Evolutionary conservation across 345 rosid species (phyloP).

Genomic region (Firmiana major): DNA sequence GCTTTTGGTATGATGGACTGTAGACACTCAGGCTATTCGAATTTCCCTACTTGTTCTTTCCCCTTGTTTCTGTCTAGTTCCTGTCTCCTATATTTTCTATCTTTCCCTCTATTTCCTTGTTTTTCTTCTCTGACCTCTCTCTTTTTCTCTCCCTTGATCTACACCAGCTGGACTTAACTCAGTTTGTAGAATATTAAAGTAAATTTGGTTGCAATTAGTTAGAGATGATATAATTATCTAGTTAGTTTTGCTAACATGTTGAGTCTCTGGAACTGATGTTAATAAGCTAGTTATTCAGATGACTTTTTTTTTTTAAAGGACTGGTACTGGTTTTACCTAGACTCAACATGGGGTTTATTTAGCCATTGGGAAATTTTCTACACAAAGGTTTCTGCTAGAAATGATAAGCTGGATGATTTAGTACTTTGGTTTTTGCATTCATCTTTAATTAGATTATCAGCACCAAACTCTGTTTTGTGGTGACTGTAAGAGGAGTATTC

Average conservation of each 20-base stretch:
- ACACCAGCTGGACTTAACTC: background rate
- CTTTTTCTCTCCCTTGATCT: background rate
- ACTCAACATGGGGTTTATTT: background rate
- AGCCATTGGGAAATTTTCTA: background rate
- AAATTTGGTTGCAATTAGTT: background rate
- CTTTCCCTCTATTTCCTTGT: background rate
- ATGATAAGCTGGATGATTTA: constrained; percentile 1
- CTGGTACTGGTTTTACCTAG: background rate
- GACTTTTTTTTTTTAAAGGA: constrained; percentile 1
- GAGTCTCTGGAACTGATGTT: background rate
- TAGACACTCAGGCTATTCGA: background rate
- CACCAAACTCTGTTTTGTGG: background rate
- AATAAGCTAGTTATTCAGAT: constrained; percentile 1
- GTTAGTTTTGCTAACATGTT: background rate
- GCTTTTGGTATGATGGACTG: background rate
- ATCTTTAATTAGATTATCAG: background rate
- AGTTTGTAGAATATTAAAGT: background rate
- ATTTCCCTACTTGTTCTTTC: background rate
- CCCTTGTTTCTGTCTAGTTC: background rate
- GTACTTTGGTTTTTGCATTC: background rate
- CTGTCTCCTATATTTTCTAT: background rate
- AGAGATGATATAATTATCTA: background rate
- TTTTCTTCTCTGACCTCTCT: background rate
- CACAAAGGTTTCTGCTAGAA: background rate
- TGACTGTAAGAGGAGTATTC: background rate